Evolutionary conservation across 306 rosid genomes (phyloP).

Genomic region (Glycine latifolia): DNA sequence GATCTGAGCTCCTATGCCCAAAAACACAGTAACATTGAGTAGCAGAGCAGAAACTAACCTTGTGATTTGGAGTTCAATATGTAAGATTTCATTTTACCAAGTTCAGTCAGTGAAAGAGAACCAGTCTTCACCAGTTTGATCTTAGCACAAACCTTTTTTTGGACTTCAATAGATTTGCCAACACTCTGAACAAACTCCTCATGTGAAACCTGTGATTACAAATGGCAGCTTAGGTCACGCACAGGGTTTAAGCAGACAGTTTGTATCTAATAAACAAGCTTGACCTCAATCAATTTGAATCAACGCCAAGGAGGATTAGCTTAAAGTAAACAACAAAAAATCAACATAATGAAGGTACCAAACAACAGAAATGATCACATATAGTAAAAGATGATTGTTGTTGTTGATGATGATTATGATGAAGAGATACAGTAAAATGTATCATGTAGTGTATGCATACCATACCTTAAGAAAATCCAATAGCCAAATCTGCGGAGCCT

Average conservation of each 20-base stretch:
- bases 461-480: constrained; percentile 79
- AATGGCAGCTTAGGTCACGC: constrained; percentile 22
- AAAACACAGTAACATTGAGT: background rate
- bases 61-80: constrained; percentile 66
- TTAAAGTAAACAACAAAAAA: constrained; percentile 21
- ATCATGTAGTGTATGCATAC: constrained; percentile 49
- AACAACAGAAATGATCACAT: background rate
- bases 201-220: constrained; percentile 65
- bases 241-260: constrained; percentile 4
- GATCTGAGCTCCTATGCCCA: background rate
- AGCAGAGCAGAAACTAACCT: constrained; percentile 55
- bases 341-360: constrained; percentile 10
- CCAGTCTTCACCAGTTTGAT: constrained; percentile 77
- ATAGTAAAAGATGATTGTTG: background rate
- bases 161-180: constrained; percentile 48
- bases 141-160: constrained; percentile 69
- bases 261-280: constrained; percentile 29
- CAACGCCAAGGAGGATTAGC: constrained; percentile 21
- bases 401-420: background rate
- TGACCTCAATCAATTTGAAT: constrained; percentile 24
- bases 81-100: constrained; percentile 75
- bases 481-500: constrained; percentile 77
- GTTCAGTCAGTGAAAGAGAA: constrained; percentile 71
- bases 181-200: constrained; percentile 61
- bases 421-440: constrained; percentile 31